phyloP scores from a whole-genome alignment of 176 grass and related monocot species.

The Dendrocalamus sinicus region DNA sequence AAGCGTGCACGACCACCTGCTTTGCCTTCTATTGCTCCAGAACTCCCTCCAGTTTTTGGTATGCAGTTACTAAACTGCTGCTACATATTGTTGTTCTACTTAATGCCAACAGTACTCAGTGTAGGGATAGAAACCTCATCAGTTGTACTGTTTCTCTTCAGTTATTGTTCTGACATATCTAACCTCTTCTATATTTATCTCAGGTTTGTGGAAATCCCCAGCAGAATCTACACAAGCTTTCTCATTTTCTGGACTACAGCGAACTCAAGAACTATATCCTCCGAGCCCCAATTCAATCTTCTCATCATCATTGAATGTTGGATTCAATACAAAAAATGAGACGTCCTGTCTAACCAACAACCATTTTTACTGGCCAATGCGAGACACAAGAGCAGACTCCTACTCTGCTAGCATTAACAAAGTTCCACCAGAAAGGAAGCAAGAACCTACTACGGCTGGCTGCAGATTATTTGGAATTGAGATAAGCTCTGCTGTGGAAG shows the following conservation, averaged over 20 bases:
- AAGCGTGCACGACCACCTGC: slow-evolving; percentile 61
- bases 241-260: slow-evolving; percentile 63
- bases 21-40: slow-evolving; percentile 50
- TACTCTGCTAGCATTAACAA: slow-evolving; percentile 53
- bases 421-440: slow-evolving; percentile 56
- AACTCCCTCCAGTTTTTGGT: slow-evolving; percentile 61
- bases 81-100: slow-evolving; percentile 22
- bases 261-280: slow-evolving; percentile 55
- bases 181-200: slow-evolving; percentile 44
- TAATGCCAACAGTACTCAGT: background rate
- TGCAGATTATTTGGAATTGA: slow-evolving; percentile 87
- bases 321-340: slow-evolving; percentile 55
- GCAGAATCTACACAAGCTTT: slow-evolving; percentile 56
- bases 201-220: slow-evolving; percentile 75
- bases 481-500: slow-evolving; percentile 44
- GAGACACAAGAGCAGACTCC: slow-evolving; percentile 45
- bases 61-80: slow-evolving; percentile 36
- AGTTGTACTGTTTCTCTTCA: slow-evolving; percentile 19
- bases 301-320: slow-evolving; percentile 45
- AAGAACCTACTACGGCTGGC: slow-evolving; percentile 54
- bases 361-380: slow-evolving; percentile 55
- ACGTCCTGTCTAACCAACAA: slow-evolving; percentile 39
- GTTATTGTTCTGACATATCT: background rate
- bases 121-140: slow-evolving; percentile 6
- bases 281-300: slow-evolving; percentile 45